Evolutionary conservation across 176 grass and related monocot species (phyloP), one percentile per base, ranked within the genome.

Genomic region (Eleusine indica): DNA sequence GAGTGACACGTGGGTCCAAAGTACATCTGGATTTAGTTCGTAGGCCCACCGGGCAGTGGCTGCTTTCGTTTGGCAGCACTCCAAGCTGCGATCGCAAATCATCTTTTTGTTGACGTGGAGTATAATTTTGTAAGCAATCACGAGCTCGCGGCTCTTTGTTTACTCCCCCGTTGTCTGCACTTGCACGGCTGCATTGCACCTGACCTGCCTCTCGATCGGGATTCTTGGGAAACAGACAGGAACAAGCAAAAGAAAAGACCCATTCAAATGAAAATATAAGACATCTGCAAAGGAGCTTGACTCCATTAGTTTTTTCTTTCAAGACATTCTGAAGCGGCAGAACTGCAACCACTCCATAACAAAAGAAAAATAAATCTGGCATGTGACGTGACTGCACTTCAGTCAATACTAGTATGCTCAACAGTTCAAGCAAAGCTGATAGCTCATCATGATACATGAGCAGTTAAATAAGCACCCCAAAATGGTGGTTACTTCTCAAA

Each of bases 101-200:
- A 62, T 62, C 25, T 35, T 38, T 82, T 73, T 82, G 68, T 63
- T 63, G 47, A 73, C 68, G 68, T 82, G 70, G 81, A 83, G 69
- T 74, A 58, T 18, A 83, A 74, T 83, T 83, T 51, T 74, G 81
- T 83, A 74, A 51, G 28, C 57, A 74, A 73, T 83, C 43, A 73
- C 13, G 66, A 57, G 16, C 5, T 74, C 30, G 10, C 41, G n/a
- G 25, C 0, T 41, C 49, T 79, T 83, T 66, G 42, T 73, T 82
- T 82, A 73, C 4, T 49, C 47, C 1, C 16, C 22, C 53, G 0
- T 73, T 82, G 80, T 38, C 57, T 53, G 81, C 41, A 83, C 57
- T 52, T 57, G 35, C 37, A 69, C 66, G 35, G 79, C 9, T 57
- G 79, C 79, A 28, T 30, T 71, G 79, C 49, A 71, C 78, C 78